phyloP scores from a whole-genome alignment of 345 rosid species.

The Brassica incana region DNA sequence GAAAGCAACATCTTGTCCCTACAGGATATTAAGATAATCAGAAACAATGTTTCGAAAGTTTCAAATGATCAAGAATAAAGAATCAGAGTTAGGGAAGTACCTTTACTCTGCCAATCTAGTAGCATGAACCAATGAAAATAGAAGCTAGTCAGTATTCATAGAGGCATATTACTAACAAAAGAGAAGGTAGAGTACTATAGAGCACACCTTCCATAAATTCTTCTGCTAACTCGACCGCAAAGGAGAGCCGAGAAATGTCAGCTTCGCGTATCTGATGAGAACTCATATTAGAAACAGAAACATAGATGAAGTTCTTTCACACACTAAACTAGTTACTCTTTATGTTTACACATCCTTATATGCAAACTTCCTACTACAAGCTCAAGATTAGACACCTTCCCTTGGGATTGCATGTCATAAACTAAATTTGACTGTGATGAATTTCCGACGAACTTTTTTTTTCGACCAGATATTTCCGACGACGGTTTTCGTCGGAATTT shows the following conservation, averaged over 20 bases:
- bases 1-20: constrained; percentile 99
- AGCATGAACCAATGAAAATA: constrained; percentile 42
- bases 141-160: constrained; percentile 47
- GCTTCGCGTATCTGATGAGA: constrained; percentile 88
- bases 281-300: constrained; percentile 24
- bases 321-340: neutral
- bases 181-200: constrained; percentile 14
- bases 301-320: neutral
- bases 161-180: constrained; percentile 10
- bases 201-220: constrained; percentile 94
- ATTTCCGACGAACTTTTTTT: too few species aligned
- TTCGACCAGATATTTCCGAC: too few species aligned
- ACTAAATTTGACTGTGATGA: too few species aligned
- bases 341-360: neutral
- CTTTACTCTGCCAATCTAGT: constrained; percentile 76
- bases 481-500: too few species aligned
- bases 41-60: constrained; percentile 7
- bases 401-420: too few species aligned
- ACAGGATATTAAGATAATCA: constrained; percentile 35
- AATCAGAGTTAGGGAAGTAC: constrained; percentile 47
- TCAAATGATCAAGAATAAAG: constrained; percentile 24
- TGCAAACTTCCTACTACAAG: too few species aligned
- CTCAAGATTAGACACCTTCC: too few species aligned
- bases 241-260: constrained; percentile 95
- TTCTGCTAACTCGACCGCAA: constrained; percentile 99